Evolutionary conservation across 2,329 filamentous ascomycete species (phyloP), one percentile per base, ranked within the genome.

Genomic region (Cryphonectria japonica): DNA sequence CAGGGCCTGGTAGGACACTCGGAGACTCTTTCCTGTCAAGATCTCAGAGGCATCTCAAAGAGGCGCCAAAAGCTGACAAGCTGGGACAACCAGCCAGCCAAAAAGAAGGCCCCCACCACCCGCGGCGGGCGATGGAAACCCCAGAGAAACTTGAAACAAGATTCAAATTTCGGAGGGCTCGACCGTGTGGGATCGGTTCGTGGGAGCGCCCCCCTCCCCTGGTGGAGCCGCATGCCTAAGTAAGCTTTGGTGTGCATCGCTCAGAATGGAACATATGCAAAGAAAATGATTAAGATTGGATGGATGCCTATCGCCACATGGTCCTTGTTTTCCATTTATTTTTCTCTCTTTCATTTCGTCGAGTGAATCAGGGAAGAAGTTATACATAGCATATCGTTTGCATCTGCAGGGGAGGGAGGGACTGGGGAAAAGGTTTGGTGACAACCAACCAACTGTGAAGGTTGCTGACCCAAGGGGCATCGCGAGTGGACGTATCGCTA

Each of bases 71-170:
- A 34, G 32, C 19, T 37, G 32, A 50, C 46, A n/a, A 19, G 46
- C 8, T 39, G 8, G 37, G 37, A 39, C 37, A 39, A 8, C 6
- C 46, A 22, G 19, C 46, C 46, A 50, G 22, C 46, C 5, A 8
- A 50, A 1, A 50, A n/a, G 7, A 59, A 11, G 13, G 26, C 54
- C 59, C 37, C 46, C 46, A 50, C 34, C 59, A 61, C 34, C 59
- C 34, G 4, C 59, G n/a, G 32, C 59, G 11, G 37, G 34, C 34
- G 37, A 19, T n/a, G 19, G 34, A 41, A 62, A n/a, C 32, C 32
- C 59, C 19, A 50, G 22, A 50, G 32, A 14, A 62, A 26, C 19
- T 62, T 62, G 59, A 62, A 62, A 62, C 59, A 62, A 62, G 22
- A 41, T 34, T 26, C 54, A 59, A 59, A 59, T 59, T 32, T 59